These are phyloP conservation scores for Zygosaccharomyces sapae DNA, from an alignment of 1,139 yeast genomes.

Conservation along the genomic window DNA sequence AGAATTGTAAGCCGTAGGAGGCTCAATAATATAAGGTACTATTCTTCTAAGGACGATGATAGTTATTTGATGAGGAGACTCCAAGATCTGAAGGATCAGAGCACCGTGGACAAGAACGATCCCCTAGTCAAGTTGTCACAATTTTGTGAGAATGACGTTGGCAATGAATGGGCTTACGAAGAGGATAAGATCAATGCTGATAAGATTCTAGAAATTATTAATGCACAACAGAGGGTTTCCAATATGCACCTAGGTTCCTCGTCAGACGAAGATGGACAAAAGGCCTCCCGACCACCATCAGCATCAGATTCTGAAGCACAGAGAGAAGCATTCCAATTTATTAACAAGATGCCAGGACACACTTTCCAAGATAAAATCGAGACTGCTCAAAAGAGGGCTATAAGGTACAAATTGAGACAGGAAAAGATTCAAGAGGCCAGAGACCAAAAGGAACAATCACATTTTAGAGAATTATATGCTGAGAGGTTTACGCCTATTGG, in stretches of 20 bases:
- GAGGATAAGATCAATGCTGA: slow-evolving; percentile 37
- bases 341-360: slow-evolving; percentile 39
- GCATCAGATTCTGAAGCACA: slow-evolving; percentile 2
- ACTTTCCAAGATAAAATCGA: slow-evolving; percentile 43
- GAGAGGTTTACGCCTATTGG: slow-evolving; percentile 56
- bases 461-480: slow-evolving; percentile 55
- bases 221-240: slow-evolving; percentile 44
- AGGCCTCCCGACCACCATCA: neutral
- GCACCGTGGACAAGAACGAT: slow-evolving; percentile 15
- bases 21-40: neutral
- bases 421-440: slow-evolving; percentile 25
- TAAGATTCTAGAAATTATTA: slow-evolving; percentile 43
- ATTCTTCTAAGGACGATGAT: slow-evolving; percentile 12
- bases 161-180: slow-evolving; percentile 25
- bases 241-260: slow-evolving; percentile 1
- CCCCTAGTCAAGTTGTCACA: slow-evolving; percentile 14
- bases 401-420: slow-evolving; percentile 58
- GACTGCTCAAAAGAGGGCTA: slow-evolving; percentile 58
- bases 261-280: neutral
- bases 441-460: slow-evolving; percentile 43
- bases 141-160: slow-evolving; percentile 3
- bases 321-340: slow-evolving; percentile 34
- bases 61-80: slow-evolving; percentile 16
- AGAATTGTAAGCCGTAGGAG: neutral
- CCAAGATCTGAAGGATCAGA: slow-evolving; percentile 18